These are phyloP conservation scores for Lagenaria siceraria DNA, from an alignment of 306 rosid genomes.

Conservation along the genomic window DNA sequence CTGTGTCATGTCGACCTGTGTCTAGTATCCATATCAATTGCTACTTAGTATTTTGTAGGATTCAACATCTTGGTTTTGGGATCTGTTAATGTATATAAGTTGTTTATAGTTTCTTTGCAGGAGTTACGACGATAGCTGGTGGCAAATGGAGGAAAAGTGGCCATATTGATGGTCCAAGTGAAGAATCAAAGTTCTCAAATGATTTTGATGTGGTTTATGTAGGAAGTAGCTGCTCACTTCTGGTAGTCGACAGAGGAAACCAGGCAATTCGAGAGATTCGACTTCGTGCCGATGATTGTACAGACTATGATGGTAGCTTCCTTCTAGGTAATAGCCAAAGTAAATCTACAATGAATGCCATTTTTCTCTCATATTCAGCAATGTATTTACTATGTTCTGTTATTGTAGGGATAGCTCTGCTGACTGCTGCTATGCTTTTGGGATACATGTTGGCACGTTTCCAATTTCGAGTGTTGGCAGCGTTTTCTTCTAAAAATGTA, in stretches of 20 bases:
- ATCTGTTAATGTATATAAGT: conserved; percentile 3
- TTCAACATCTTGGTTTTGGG: not conserved
- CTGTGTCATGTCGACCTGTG: no score
- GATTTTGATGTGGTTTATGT: conserved; percentile 77
- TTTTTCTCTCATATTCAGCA: not conserved
- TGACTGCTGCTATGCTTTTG: conserved; percentile 55
- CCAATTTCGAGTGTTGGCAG: conserved; percentile 47
- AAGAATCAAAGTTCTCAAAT: conserved; percentile 84
- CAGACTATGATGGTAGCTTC: conserved; percentile 42
- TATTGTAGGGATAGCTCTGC: conserved; percentile 55
- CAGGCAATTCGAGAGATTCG: conserved; percentile 86
- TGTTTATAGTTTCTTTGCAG: conserved; percentile 23
- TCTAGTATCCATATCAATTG: no score
- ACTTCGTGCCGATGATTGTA: conserved; percentile 71
- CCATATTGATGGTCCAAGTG: conserved; percentile 94
- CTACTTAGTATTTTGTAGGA: no score
- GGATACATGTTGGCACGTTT: conserved; percentile 89
- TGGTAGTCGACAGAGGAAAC: conserved; percentile 89
- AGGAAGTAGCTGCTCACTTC: conserved; percentile 71
- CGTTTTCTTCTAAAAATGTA: conserved; percentile 64
- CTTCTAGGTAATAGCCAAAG: conserved; percentile 42
- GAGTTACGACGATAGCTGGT: conserved; percentile 95
- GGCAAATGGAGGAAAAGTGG: conserved; percentile 73
- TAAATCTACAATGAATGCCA: not conserved
- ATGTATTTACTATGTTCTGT: not conserved